phyloP scores from a whole-genome alignment of 2,329 filamentous ascomycete genomes.

The Aspergillus texensis region DNA sequence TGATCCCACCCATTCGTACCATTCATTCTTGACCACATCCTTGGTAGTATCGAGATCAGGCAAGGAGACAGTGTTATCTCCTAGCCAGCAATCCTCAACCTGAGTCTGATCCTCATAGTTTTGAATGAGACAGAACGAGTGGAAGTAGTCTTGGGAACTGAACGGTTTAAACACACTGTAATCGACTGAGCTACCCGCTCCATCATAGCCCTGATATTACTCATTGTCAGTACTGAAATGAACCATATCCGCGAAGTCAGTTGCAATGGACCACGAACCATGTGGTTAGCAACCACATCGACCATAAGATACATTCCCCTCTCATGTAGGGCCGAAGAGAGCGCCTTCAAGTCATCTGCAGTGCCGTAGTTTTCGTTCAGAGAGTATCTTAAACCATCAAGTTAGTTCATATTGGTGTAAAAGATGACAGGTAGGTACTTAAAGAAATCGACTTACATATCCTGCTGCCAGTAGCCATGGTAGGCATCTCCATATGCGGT shows the following conservation, averaged over 20 bases:
- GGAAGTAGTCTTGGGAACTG: constrained; percentile 61
- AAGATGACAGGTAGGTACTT: not conserved
- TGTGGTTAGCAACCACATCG: constrained; percentile 62
- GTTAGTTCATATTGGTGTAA: not conserved
- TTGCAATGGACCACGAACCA: constrained; percentile 31
- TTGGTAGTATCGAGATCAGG: constrained; percentile 64
- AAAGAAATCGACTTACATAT: constrained; percentile 36
- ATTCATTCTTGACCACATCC: constrained; percentile 51
- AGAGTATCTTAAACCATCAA: constrained; percentile 35
- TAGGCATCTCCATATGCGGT: constrained; percentile 47
- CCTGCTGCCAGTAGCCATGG: constrained; percentile 55
- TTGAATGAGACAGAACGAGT: constrained; percentile 57
- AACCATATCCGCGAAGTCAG: not conserved
- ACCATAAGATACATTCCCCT: constrained; percentile 65
- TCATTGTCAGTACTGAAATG: constrained; percentile 11
- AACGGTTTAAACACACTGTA: constrained; percentile 58
- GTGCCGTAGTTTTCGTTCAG: constrained; percentile 64
- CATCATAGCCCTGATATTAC: constrained; percentile 46
- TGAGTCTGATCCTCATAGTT: constrained; percentile 57
- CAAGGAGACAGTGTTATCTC: constrained; percentile 58
- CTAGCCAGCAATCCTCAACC: constrained; percentile 56
- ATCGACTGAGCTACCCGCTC: constrained; percentile 52
- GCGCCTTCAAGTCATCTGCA: constrained; percentile 58
- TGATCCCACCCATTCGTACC: constrained; percentile 61
- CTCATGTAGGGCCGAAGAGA: constrained; percentile 58